Percentiles rank a stretch among this genome's conserved stretches.
These are phyloP conservation scores for Nitzschia putrida DNA, from an alignment of 108 stramenopile species.

Conservation along the genomic window DNA sequence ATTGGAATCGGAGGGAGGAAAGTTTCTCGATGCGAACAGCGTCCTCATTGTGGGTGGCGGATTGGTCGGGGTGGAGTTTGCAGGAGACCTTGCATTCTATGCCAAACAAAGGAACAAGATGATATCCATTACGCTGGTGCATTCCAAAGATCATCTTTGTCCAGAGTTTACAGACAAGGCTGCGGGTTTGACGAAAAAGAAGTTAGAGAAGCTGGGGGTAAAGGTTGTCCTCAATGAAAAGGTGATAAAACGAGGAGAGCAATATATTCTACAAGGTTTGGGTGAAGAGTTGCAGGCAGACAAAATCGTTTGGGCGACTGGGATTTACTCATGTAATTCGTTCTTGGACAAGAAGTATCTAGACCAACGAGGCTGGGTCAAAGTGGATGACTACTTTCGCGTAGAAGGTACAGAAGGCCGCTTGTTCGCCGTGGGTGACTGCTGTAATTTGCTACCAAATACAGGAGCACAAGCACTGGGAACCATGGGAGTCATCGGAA, in stretches of 20 bases:
- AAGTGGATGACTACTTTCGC: conserved; percentile 36
- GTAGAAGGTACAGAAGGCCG: conserved; percentile 24
- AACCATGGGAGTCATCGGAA: conserved; percentile 12
- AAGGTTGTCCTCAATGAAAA: conserved; percentile 29
- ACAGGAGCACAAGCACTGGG: conserved; percentile 13
- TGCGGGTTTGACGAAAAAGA: conserved; percentile 19
- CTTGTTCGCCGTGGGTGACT: conserved; percentile 40
- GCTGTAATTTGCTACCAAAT: conserved; percentile 30
- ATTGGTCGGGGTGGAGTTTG: conserved; percentile 38
- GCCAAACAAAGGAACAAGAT: conserved; percentile 3
- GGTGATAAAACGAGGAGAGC: conserved; percentile 16
- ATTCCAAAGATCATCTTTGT: conserved; percentile 11
- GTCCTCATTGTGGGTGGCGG: conserved; percentile 41
- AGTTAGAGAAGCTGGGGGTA: conserved; percentile 28
- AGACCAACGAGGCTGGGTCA: conserved; percentile 24
- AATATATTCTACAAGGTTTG: conserved; percentile 6
- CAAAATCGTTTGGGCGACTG: conserved; percentile 29
- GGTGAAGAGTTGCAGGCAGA: conserved; percentile 21
- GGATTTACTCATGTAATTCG: conserved; percentile 22
- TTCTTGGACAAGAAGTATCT: conserved; percentile 31
- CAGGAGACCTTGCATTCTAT: conserved; percentile 34
- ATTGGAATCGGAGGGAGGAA: conserved; percentile 11
- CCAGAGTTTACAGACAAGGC: conserved; percentile 16
- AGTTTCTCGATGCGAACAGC: conserved; percentile 17
- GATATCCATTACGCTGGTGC: conserved; percentile 20